Evolutionary conservation across 257 asterid genomes (phyloP).

Genomic region (Solanum phureja): DNA sequence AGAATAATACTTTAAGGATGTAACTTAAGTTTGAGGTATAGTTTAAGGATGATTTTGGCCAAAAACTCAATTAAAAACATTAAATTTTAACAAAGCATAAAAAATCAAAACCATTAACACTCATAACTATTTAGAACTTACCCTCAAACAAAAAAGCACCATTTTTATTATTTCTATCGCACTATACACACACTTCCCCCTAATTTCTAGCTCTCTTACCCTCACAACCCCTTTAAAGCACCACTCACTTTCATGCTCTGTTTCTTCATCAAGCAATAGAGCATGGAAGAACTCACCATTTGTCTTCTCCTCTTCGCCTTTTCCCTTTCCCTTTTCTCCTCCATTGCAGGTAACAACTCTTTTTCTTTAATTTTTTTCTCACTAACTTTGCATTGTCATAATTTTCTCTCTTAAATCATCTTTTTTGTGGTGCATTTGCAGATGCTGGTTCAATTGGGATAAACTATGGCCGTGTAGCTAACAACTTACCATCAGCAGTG

Average conservation of each 20-base stretch:
- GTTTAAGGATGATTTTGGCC: too few relatives aligned
- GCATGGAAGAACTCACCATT: neutral
- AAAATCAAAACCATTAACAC: neutral
- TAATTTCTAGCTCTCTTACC: neutral
- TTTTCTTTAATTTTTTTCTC: neutral
- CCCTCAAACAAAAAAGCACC: neutral
- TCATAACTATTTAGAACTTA: neutral
- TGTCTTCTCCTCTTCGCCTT: neutral
- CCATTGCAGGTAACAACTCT: neutral
- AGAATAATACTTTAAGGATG: too few relatives aligned
- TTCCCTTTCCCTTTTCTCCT: neutral
- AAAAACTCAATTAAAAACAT: neutral
- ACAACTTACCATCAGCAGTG: slow-evolving; percentile 72
- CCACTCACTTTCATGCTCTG: slow-evolving; percentile 2
- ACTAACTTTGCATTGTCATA: neutral
- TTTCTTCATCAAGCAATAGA: neutral
- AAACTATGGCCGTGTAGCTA: slow-evolving; percentile 77
- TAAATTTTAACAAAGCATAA: neutral
- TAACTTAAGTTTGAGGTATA: too few relatives aligned
- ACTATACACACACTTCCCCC: neutral
- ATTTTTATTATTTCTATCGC: neutral
- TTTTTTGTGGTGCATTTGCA: neutral
- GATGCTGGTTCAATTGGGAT: slow-evolving; percentile 59
- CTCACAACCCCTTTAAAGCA: neutral
- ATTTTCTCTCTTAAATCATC: neutral